These are phyloP conservation scores for Rhodomyrtus psidioides DNA, from an alignment of 441 rosid species.

Conservation along the genomic window DNA sequence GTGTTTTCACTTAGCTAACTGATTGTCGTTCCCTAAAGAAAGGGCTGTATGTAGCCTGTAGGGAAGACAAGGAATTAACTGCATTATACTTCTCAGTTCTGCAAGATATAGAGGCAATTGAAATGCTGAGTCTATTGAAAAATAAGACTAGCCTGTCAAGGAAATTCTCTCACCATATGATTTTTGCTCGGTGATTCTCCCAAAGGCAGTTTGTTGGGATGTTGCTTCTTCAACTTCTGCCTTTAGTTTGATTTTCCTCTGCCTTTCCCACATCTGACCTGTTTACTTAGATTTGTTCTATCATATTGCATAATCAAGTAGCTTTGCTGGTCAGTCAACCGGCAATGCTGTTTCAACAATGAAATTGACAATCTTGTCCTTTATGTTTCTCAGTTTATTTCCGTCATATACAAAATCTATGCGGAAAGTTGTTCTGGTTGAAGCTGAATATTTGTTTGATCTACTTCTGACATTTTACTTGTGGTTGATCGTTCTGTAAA, in stretches of 20 bases:
- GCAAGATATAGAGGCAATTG: background rate
- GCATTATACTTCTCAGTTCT: background rate
- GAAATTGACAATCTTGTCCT: background rate
- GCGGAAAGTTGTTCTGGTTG: background rate
- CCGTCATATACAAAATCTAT: background rate
- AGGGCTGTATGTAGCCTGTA: too few species aligned
- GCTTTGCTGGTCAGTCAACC: background rate
- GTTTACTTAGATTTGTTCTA: background rate
- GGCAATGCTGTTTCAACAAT: background rate
- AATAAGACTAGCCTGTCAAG: background rate
- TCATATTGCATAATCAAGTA: background rate
- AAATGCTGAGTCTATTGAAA: background rate
- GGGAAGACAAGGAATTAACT: background rate
- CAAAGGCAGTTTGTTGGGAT: background rate
- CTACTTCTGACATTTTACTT: background rate
- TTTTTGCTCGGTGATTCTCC: background rate
- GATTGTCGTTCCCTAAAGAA: background rate
- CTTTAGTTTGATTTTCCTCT: background rate
- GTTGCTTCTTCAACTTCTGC: background rate
- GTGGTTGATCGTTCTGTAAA: background rate
- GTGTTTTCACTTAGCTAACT: background rate
- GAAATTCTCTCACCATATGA: background rate
- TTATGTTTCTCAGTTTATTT: background rate
- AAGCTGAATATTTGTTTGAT: background rate
- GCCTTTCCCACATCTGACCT: background rate